Percentiles rank a stretch among this genome's conserved stretches.
Conservation (phyloP, 805 yeast species). For the Yamadazyma ubonensis region DNA sequence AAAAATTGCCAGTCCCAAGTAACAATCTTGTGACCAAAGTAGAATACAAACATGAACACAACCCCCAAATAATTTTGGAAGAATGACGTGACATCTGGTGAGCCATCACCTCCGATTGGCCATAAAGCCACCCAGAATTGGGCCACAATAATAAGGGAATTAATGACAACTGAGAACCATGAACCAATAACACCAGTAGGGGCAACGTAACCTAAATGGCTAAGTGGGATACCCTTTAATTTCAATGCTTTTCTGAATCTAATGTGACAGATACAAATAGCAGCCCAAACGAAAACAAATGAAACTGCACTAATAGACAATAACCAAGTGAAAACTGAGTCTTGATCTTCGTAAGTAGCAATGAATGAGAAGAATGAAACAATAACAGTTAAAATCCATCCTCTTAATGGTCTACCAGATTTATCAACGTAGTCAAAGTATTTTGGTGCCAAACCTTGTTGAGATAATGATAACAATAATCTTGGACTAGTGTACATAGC, state of each 20-base stretch:
- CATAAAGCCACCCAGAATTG: constrained; percentile 46
- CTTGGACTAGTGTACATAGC: constrained; percentile 44
- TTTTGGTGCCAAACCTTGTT: constrained; percentile 42
- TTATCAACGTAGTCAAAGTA: constrained; percentile 42
- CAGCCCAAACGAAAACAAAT: constrained; percentile 43
- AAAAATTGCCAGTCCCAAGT: constrained; percentile 30
- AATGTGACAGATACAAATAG: constrained; percentile 40
- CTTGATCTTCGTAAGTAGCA: constrained; percentile 41
- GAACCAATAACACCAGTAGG: constrained; percentile 44
- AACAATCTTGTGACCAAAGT: constrained; percentile 33
- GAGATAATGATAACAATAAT: constrained; percentile 42
- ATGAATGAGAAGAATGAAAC: constrained; percentile 40
- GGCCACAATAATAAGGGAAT: constrained; percentile 35
- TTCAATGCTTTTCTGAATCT: constrained; percentile 42
- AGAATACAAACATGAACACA: constrained; percentile 30
- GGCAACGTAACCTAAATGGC: constrained; percentile 34
- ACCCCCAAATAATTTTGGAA: constrained; percentile 35
- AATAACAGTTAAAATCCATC: constrained; percentile 33
- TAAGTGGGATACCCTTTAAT: constrained; percentile 25
- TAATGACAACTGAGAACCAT: constrained; percentile 31
- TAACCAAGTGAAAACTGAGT: constrained; percentile 41
- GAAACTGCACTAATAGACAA: constrained; percentile 43
- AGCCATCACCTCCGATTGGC: constrained; percentile 31
- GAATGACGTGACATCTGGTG: constrained; percentile 27
- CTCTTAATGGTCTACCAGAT: constrained; percentile 41